Base-by-base conservation (phyloP, 306 rosid genomes). In the Psophocarpus tetragonolobus region DNA sequence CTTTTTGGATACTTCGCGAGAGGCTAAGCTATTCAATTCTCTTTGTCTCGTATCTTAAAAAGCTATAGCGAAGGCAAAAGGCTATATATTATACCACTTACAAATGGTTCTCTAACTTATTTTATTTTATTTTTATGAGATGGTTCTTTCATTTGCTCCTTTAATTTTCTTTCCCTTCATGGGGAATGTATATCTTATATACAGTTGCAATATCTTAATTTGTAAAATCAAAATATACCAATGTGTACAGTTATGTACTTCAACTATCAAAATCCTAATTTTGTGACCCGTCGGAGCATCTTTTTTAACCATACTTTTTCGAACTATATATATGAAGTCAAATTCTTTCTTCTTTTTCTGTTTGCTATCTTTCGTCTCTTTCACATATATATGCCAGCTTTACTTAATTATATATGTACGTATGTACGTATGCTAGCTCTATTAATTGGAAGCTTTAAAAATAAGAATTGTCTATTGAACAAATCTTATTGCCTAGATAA, bases 241-340 rank as follows among this genome's bases (percentile, higher is more conserved):
- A 84, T 45, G 42, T 87, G 83, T 78, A 72, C 83, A 77, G 76
- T 17, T 14, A 53, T 82, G 87, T 84, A 82, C 81, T 71, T 74
- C 74, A 50, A 36, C 74, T 57, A 36, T 39, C 38, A 27, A 30
- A 68, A 48, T 45, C 82, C 60, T 26, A 35, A 13, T 56, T 39
- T 29, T 60, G 91, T 23, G 89, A 91, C 67, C 84, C 90, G 88
- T 14, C 91, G 67, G 45, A 30, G 88, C 78, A 27, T 72, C 75
- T 73, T 73, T 65, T 32, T 18, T 15, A 21, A 14, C 39, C 30
- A 42, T 38, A n/a, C 74, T 56, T 72, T 65, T 36, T 83, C 62
- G 57, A 10, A 24, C 64, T 36, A 21, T 48, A 82, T n/a, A n/a
- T n/a, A n/a, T n/a, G n/a, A 84, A 91, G 86, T 75, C 76, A 77